Evolutionary conservation across 306 rosid species (phyloP), one percentile per base, ranked within the genome.

Genomic region (Coriaria nepalensis): DNA sequence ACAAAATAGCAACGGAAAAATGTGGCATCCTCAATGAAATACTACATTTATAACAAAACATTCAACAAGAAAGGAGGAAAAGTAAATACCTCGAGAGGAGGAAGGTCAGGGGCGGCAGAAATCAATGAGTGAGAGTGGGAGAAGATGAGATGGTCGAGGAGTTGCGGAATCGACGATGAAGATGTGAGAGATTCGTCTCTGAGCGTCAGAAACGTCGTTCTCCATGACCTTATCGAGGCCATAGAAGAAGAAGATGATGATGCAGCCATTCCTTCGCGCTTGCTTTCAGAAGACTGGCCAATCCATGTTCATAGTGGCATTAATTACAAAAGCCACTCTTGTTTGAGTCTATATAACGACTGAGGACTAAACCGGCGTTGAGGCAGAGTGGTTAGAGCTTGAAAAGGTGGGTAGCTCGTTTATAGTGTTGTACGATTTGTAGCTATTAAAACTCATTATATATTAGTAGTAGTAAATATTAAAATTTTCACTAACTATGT

Each of bases 111-210:
- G 4, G 83, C 80, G 6, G 90, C 92, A 43, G 82, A 73, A 33
- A 79, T 6, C 45, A 90, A 54, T 49, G 70, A 8, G 10, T 56
- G 57, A 11, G 87, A 77, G 32, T 77, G 74, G 33, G 87, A 79
- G 82, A 84, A 71, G 47, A 90, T 63, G 57, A 78, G 74, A 12
- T 15, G 49, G 49, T 77, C 50, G 43, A 90, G 85, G 66, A 84
- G 64, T 10, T 74, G 66, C 10, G 75, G 39, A 4, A 73, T 59
- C 13, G 84, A 61, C 53, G 74, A 47, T 53, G 67, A 56, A 78
- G 77, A 35, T 37, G 83, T 75, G 45, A 76, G 78, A 50, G 79
- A 67, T 83, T 87, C 94, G 53, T 87, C 96, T 51, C 96, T 68
- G 49, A 83, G 67, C 0, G 94, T 80, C 10, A 87, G 53, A 68